Percentiles rank a stretch among this genome's conserved stretches.
phyloP scores from a whole-genome alignment of 2,329 filamentous ascomycete genomes.

The Paraphoma sp. region DNA sequence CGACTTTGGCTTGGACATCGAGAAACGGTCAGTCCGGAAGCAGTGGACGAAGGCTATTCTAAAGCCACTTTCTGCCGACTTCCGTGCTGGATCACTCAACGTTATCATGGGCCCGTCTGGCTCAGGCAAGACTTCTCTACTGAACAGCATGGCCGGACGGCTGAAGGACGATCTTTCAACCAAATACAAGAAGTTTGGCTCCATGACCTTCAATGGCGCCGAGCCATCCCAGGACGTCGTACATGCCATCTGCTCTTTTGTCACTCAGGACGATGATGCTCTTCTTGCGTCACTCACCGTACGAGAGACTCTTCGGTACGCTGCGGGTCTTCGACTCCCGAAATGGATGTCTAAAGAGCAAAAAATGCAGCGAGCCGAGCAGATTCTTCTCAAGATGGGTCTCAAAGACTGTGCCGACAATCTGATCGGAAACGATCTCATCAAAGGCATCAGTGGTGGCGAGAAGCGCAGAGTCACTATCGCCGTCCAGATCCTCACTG shows the following conservation, averaged over 20 bases:
- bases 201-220: conserved; percentile 73
- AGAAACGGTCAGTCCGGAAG: conserved; percentile 64
- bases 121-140: conserved; percentile 75
- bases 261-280: conserved; percentile 80
- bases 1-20: conserved; percentile 67
- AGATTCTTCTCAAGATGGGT: conserved; percentile 76
- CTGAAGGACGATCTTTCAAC: conserved; percentile 68
- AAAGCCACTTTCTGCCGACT: conserved; percentile 69
- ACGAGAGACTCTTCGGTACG: conserved; percentile 71
- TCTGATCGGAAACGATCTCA: conserved; percentile 72
- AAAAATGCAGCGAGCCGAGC: conserved; percentile 72
- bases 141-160: conserved; percentile 75
- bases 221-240: conserved; percentile 72
- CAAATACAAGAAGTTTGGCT: conserved; percentile 66
- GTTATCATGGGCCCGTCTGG: conserved; percentile 83
- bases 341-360: conserved; percentile 72
- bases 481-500: conserved; percentile 77
- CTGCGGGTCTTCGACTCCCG: conserved; percentile 74
- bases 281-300: conserved; percentile 77
- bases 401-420: conserved; percentile 81
- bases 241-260: conserved; percentile 75
- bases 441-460: conserved; percentile 81
- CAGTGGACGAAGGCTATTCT: conserved; percentile 63
- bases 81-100: conserved; percentile 72
- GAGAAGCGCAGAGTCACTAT: conserved; percentile 81